Base-by-base conservation (phyloP, 148 eudicot species). In the Heliosperma pusillum region DNA sequence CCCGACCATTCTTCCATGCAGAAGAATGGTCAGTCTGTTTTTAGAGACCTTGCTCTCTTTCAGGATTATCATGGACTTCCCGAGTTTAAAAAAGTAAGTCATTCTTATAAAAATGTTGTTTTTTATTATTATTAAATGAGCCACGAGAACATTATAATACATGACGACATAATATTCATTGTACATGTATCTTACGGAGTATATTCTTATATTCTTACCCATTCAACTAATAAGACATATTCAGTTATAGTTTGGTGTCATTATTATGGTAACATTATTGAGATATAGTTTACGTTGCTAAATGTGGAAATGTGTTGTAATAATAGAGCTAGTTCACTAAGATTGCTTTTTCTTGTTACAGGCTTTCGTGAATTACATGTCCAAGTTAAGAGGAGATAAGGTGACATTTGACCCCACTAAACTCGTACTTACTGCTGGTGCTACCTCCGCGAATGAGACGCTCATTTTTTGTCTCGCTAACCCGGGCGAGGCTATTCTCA, bases 11-110 rank as follows among this genome's bases (percentile, higher is more conserved):
- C 89, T n/a, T 76, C 79, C 4, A 85, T 86, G 71, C 83, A 74
- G 66, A 74, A 77, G 36, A 74, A 88, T 44, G 92, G 93, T 0
- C 77, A 82, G 7, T 82, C 88, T 26, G 76, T 83, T 22, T 91
- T 91, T 57, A 79, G 82, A 74, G 85, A 91, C 30, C 89, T 91
- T 5, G 97, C 97, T 21, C 89, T 91, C 52, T 91, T 91, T 67
- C 97, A 91, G 70, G 97, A 91, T 75, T 91, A 91, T 30, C 90
- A 89, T 47, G 97, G 97, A 66, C 89, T 87, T 29, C 92, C 93
- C 7, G 85, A 77, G 4, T 91, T 91, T 81, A 91, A 91, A 60
- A 88, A 84, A 27, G 96, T 90, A 82, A 75, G 75, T 45, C 10
- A 44, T 45, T 45, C 50, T 8, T 10, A 5, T n/a, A 25, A 2